Evolutionary conservation across 768 basidiomycete genomes (phyloP).

Genomic region (Galerina marginata): DNA sequence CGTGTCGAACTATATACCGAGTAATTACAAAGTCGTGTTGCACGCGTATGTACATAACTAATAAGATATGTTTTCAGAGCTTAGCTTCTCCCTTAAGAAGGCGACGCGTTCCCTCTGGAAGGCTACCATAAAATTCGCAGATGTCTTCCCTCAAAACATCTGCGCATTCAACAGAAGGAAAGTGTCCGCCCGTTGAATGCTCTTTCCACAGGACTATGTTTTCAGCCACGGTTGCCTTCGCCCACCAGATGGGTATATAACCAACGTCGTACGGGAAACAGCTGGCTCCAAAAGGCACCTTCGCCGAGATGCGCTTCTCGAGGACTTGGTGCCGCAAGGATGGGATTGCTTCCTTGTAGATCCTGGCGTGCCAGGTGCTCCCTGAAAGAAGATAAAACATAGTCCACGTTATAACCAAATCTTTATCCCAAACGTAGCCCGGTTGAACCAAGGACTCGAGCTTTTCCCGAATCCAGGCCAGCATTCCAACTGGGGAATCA

Average conservation of each 20-base stretch:
- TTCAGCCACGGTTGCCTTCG: constrained; percentile 41
- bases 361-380: constrained; percentile 38
- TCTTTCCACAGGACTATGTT: constrained; percentile 48
- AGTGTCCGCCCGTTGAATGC: constrained; percentile 51
- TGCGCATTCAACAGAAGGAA: constrained; percentile 48
- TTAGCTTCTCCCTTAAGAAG: constrained; percentile 1
- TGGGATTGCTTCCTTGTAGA: constrained; percentile 35
- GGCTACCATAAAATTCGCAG: constrained; percentile 27
- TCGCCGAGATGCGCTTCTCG: constrained; percentile 21
- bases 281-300: constrained; percentile 46
- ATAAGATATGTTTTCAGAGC: neutral
- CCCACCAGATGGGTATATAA: constrained; percentile 43
- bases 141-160: constrained; percentile 44
- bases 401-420: constrained; percentile 41
- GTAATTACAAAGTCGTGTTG: neutral
- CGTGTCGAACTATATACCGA: constrained; percentile 11
- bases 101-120: constrained; percentile 15
- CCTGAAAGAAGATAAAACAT: constrained; percentile 43
- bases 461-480: constrained; percentile 55
- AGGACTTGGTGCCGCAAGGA: constrained; percentile 21
- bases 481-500: constrained; percentile 57
- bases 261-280: constrained; percentile 46
- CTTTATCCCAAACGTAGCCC: constrained; percentile 34
- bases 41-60: neutral
- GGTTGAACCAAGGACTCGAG: constrained; percentile 28